phyloP scores from a whole-genome alignment of 208 protist species.

The Blechomonas ayalai region DNA sequence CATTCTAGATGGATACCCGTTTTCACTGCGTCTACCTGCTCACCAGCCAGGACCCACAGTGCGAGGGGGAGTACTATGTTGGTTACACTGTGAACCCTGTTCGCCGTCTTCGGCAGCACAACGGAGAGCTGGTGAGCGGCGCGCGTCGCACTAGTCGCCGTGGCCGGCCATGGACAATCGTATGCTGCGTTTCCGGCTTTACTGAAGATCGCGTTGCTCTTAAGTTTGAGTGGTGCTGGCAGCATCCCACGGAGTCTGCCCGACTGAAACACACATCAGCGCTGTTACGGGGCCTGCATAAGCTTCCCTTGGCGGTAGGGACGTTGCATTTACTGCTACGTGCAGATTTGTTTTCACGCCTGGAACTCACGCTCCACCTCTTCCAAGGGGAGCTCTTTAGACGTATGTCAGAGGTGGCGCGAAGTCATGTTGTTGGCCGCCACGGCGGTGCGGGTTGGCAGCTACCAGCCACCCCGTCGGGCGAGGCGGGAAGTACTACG shows the following conservation, averaged over 20 bases:
- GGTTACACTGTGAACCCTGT: slow-evolving; percentile 92
- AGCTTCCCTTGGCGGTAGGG: slow-evolving; percentile 49
- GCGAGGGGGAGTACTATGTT: slow-evolving; percentile 79
- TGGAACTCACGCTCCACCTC: slow-evolving; percentile 67
- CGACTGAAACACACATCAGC: slow-evolving; percentile 28
- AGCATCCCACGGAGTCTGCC: slow-evolving; percentile 68
- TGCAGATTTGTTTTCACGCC: slow-evolving; percentile 47
- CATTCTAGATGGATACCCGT: slow-evolving; percentile 76
- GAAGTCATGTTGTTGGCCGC: slow-evolving; percentile 4
- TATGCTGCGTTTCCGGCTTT: slow-evolving; percentile 92
- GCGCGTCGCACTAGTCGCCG: slow-evolving; percentile 69
- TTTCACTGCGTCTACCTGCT: slow-evolving; percentile 91
- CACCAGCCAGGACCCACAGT: slow-evolving; percentile 59
- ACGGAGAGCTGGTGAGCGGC: slow-evolving; percentile 90
- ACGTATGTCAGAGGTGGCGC: slow-evolving; percentile 16
- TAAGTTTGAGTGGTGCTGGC: slow-evolving; percentile 95
- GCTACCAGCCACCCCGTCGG: not conserved
- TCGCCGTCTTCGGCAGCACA: slow-evolving; percentile 92
- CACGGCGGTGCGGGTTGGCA: not conserved
- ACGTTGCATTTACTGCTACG: slow-evolving; percentile 50
- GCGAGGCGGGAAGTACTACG: not conserved
- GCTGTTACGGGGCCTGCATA: slow-evolving; percentile 24
- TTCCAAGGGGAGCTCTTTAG: slow-evolving; percentile 41
- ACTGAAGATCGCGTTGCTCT: slow-evolving; percentile 81
- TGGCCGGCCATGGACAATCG: slow-evolving; percentile 85